These are phyloP conservation scores for Calcarisporium arbuscula DNA, from an alignment of 2,329 filamentous ascomycete genomes.

Conservation along the genomic window DNA sequence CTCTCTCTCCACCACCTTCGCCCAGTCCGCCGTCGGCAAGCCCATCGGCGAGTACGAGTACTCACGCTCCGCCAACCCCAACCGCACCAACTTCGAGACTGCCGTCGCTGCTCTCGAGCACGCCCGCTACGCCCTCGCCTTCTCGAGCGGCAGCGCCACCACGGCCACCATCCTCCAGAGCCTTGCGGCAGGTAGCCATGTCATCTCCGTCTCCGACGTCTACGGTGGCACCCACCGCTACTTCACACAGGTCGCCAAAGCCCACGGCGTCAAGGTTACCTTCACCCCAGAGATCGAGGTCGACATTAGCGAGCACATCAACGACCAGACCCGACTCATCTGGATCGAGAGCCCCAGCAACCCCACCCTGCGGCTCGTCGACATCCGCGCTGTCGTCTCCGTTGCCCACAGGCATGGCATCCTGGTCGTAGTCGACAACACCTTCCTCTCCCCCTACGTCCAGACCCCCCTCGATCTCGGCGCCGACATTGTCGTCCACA, in stretches of 20 bases:
- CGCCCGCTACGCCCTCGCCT: conserved; percentile 87
- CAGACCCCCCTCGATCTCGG: conserved; percentile 95
- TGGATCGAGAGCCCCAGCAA: conserved; percentile 96
- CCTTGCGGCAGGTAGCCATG: conserved; percentile 82
- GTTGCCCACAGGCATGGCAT: conserved; percentile 84
- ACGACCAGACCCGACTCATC: conserved; percentile 81
- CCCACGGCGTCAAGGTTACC: conserved; percentile 89
- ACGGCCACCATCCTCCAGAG: conserved; percentile 92
- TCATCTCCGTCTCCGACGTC: conserved; percentile 94
- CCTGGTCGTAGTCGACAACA: conserved; percentile 98
- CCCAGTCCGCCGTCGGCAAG: conserved; percentile 80
- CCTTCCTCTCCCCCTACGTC: conserved; percentile 91
- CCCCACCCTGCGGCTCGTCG: conserved; percentile 85
- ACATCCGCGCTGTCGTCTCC: conserved; percentile 79
- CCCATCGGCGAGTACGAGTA: conserved; percentile 91
- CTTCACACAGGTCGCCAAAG: conserved; percentile 94
- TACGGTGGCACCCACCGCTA: conserved; percentile 98
- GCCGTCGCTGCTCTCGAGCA: conserved; percentile 90
- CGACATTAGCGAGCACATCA: conserved; percentile 79
- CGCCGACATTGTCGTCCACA: conserved; percentile 94
- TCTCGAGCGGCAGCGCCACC: conserved; percentile 87
- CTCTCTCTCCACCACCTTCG: conserved; percentile 92
- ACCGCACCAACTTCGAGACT: conserved; percentile 88
- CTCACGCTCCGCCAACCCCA: conserved; percentile 87
- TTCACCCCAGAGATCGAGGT: conserved; percentile 91